Evolutionary conservation across 495 filamentous ascomycete species (phyloP), one percentile per base, ranked within the genome.

Genomic region (Daldinia bambusicola): DNA sequence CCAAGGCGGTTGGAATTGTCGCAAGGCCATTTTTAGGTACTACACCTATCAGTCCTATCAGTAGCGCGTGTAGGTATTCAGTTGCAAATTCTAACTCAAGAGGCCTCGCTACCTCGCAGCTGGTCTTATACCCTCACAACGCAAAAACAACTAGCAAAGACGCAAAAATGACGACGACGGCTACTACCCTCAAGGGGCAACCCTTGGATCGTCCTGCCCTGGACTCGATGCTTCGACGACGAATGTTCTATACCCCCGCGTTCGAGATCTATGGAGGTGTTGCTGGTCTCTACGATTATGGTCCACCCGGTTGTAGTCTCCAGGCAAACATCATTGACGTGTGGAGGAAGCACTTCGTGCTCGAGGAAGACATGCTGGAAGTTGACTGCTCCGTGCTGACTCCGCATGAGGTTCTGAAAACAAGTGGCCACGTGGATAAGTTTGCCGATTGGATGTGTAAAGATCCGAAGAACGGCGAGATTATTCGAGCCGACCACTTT

Each of bases 381-480:
- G 88, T 96, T 41, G 93, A 96, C 79, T 94, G 91, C 79, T 92
- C 89, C 12, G 92, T 91, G 79, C 78, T 96, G 71, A 96, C 93
- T 59, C 95, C 95, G 22, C 86, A 93, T 66, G 92, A 95, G 43
- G 92, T 98, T 10, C 85, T 99, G 51, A 97, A 98, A 87, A 98
- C 95, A 26, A 93, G 90, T 76, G 95, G 96, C 65, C 95, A 99
- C 81, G 95, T 98, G 58, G 95, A 98, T 71, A 96, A 96, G 80
- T 99, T 98, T 79, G 91, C 93, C 72, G 96, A 98, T 79, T 98
- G 93, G 93, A 97, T 98, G 94, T 97, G 93, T 89, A 98, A 98
- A 81, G 95, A 99, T 79, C 93, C 94, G 59, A 95, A 97, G 84
- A 95, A 91, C 72, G 95, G 95, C 75, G 96, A 98, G 83, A 96